phyloP scores from a whole-genome alignment of 2,329 filamentous ascomycete species.

The Acephala macrosclerotiorum region DNA sequence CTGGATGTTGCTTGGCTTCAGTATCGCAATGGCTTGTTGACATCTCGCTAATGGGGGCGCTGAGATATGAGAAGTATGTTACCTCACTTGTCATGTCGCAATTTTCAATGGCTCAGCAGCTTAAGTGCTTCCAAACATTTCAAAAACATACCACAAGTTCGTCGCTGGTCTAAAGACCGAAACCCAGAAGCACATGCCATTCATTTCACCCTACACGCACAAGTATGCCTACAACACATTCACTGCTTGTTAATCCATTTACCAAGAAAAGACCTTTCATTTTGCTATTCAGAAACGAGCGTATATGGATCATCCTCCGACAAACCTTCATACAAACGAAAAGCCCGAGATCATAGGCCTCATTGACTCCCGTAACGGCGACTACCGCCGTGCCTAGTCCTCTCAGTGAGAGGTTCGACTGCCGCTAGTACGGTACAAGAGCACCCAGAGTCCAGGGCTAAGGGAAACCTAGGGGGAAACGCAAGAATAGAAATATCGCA shows the following conservation, averaged over 20 bases:
- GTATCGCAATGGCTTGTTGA: background rate
- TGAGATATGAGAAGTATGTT: too few relatives aligned
- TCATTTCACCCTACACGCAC: background rate
- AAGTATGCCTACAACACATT: background rate
- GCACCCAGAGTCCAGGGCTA: background rate
- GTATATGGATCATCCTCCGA: too few relatives aligned
- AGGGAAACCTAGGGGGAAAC: background rate
- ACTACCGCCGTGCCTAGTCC: too few relatives aligned
- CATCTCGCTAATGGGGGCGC: background rate
- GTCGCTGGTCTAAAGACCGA: background rate
- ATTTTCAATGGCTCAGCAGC: background rate
- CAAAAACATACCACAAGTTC: background rate
- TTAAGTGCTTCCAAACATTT: background rate
- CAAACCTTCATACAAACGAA: too few relatives aligned
- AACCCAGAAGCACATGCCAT: background rate
- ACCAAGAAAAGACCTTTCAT: background rate
- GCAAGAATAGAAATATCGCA: too few relatives aligned
- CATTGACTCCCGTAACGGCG: too few relatives aligned
- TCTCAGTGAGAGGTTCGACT: too few relatives aligned
- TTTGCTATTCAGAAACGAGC: slow-evolving; percentile 2
- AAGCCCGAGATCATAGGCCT: too few relatives aligned
- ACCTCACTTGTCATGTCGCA: background rate
- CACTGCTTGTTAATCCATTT: background rate
- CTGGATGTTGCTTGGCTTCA: background rate
- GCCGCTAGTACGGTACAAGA: too few relatives aligned